Evolutionary conservation across 176 grass and related monocot genomes (phyloP), one percentile per base, ranked within the genome.

Genomic region (Oryza brachyantha): DNA sequence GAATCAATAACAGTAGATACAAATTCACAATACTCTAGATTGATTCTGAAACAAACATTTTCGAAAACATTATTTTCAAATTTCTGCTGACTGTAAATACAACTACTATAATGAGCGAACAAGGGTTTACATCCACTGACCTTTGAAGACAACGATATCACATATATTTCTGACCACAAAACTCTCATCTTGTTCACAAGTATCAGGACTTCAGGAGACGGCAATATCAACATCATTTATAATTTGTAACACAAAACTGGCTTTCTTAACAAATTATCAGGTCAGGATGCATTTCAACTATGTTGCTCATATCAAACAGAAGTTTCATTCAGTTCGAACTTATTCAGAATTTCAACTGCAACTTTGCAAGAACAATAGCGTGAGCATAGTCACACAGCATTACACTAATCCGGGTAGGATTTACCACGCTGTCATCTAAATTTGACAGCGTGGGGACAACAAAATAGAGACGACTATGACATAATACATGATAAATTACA

Each of bases 1-100:
- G 54, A 68, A 81, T 62, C 81, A 84, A 84, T n/a, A 88, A 74
- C 25, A 79, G 52, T 29, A 57, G 21, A 5, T 57, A 57, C 21
- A 24, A 57, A 57, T n/a, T 57, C 52, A 57, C 48, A 21, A 4
- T 6, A 52, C 19, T 52, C 8, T 32, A 32, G 31, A 32, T 32
- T 32, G 1, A 32, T 32, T 32, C 31, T 32, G 17, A 52, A 52
- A 68, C 75, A 64, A 37, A 36, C 39, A 72, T 0, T 26, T 70
- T 13, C 3, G 58, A 63, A 60, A 26, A 64, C 5, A 73, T 19
- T 27, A n/a, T 27, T 31, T 31, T 27, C 29, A 73, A 29, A 3
- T 70, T 29, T 70, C 25, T 63, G 25, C 40, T 26, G 55, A 19
- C 10, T 67, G 19, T 31, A 45, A 4, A 62, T 25, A 13, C 14